Evolutionary conservation across 805 yeast species (phyloP), one percentile per base, ranked within the genome.

Genomic region (Ogataea glucozyma): DNA sequence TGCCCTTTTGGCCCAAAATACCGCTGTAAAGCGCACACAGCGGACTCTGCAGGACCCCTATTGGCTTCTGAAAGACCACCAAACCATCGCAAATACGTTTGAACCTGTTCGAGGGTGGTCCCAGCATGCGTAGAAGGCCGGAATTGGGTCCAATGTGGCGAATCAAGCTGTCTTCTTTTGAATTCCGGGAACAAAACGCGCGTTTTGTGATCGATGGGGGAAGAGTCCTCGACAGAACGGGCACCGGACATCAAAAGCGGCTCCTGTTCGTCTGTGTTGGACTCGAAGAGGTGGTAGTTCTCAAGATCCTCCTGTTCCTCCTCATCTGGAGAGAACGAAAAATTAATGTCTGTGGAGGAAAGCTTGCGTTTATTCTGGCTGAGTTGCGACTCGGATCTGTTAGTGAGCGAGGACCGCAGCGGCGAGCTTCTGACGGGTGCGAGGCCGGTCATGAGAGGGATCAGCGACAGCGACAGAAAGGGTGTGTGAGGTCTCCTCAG

Each of bases 1-100:
- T 6, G 13, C 6, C 13, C 36, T n/a, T 14, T 21, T 12, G 33
- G 38, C 9, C 31, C 44, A 29, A 47, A 47, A 39, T 35, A 49
- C n/a, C 31, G 31, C 18, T 46, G 38, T 13, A 49, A 21, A 10
- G 38, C 44, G 20, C 19, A 30, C 13, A 49, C 30, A 8, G 48
- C 34, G n/a, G 29, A 19, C 9, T 46, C 46, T 11, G 53, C 44
- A 14, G 43, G 35, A 3, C 31, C 17, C 38, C 41, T 38, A 22
- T 44, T 47, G 11, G 51, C 30, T 2, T 43, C 40, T 14, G 48
- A 40, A 3, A 47, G 44, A 11, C 40, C 33, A 12, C 48, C 48
- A 43, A 53, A 53, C 56, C 56, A 53, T 1, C 38, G 29, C n/a
- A 53, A 31, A 29, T 52, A 53, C 10, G 38, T 47, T 12, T 34